phyloP scores from a whole-genome alignment of 768 basidiomycete species.

The Tricholoma flavovirens region DNA sequence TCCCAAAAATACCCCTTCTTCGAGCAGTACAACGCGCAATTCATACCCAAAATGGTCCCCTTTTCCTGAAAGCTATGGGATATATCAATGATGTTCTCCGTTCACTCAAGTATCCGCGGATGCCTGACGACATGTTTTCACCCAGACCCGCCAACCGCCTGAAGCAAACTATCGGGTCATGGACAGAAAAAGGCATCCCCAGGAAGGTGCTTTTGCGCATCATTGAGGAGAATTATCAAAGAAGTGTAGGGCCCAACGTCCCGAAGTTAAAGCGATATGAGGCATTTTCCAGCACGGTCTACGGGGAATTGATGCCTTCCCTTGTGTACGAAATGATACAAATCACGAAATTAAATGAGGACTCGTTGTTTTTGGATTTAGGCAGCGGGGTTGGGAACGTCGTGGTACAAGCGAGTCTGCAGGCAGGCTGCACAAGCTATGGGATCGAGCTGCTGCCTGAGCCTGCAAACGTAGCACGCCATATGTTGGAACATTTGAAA shows the following conservation, averaged over 20 bases:
- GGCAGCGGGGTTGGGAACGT: slow-evolving; percentile 88
- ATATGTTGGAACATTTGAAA: slow-evolving; percentile 69
- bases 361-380: slow-evolving; percentile 74
- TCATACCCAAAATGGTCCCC: slow-evolving; percentile 61
- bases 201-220: slow-evolving; percentile 66
- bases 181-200: slow-evolving; percentile 53
- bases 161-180: slow-evolving; percentile 39
- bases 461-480: slow-evolving; percentile 74
- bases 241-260: slow-evolving; percentile 89
- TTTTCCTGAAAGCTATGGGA: slow-evolving; percentile 59
- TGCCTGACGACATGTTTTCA: slow-evolving; percentile 46
- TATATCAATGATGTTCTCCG: slow-evolving; percentile 59
- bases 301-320: slow-evolving; percentile 83
- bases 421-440: slow-evolving; percentile 71
- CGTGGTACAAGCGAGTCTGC: slow-evolving; percentile 73
- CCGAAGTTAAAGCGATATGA: slow-evolving; percentile 73
- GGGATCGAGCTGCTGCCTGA: slow-evolving; percentile 75
- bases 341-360: slow-evolving; percentile 47
- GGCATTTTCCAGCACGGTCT: slow-evolving; percentile 80
- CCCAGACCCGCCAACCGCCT: slow-evolving; percentile 43
- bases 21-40: slow-evolving; percentile 67
- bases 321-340: slow-evolving; percentile 70
- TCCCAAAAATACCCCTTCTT: slow-evolving; percentile 32
- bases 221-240: slow-evolving; percentile 89
- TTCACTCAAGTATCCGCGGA: slow-evolving; percentile 57